Conservation (phyloP, 176 grass and related monocot species). For the Oryza meyeriana region DNA sequence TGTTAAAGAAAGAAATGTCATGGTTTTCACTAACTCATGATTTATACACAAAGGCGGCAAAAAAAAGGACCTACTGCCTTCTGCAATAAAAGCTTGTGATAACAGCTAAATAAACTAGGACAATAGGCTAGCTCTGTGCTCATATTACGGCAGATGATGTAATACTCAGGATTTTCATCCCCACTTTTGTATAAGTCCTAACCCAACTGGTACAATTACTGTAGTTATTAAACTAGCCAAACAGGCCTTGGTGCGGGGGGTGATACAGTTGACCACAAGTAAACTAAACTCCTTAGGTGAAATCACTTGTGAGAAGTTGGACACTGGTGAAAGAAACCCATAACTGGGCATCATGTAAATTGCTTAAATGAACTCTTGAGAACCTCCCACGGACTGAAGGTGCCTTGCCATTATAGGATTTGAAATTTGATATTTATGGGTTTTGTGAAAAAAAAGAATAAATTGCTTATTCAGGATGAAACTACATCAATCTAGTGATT, state of each 20-base stretch:
- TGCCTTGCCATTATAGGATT: not conserved
- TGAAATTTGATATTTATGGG: not conserved
- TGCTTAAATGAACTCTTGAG: not conserved
- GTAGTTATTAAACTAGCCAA: not conserved
- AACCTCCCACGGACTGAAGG: not conserved
- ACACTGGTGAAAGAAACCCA: not conserved
- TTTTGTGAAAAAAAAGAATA: constrained; percentile 13
- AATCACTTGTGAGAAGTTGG: too few species aligned
- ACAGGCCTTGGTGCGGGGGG: not conserved
- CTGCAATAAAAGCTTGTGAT: too few species aligned
- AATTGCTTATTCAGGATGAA: constrained; percentile 5
- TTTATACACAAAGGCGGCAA: not conserved
- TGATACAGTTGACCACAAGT: not conserved
- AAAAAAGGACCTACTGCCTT: not conserved
- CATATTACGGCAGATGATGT: not conserved
- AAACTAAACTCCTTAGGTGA: not conserved
- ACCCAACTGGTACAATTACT: not conserved
- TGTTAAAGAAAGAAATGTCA: not conserved
- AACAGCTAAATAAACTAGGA: not conserved
- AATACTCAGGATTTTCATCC: too few species aligned
- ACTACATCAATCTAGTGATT: too few species aligned
- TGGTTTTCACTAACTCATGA: too few species aligned
- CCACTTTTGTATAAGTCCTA: not conserved
- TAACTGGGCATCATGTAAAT: not conserved
- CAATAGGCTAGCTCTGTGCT: not conserved